A percentile compares a stretch with the other conserved stretches of the same genome.
Evolutionary conservation across 495 filamentous ascomycete genomes (phyloP).

Genomic region (Aspergillus baeticus): DNA sequence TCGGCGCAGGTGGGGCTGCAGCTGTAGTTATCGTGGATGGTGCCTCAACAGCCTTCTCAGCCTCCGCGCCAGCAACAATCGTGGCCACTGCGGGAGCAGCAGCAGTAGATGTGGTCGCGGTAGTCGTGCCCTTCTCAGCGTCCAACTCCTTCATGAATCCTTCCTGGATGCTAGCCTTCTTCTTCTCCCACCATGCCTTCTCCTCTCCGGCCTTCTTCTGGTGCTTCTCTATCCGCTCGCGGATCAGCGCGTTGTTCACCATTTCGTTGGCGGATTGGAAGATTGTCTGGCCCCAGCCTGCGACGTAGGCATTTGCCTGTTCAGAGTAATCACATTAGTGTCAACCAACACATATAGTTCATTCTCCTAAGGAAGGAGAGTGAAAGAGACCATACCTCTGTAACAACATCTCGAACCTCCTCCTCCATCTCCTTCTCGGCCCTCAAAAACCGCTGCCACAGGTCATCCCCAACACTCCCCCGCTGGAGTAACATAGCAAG

Average conservation of each 20-base stretch:
- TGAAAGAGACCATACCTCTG: conserved; percentile 61
- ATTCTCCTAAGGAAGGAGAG: no score
- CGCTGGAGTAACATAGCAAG: conserved; percentile 78
- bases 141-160: conserved; percentile 87
- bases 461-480: conserved; percentile 91
- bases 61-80: conserved; percentile 1
- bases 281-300: conserved; percentile 88
- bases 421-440: conserved; percentile 98
- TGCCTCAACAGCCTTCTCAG: not conserved
- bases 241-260: conserved; percentile 63
- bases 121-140: conserved; percentile 36
- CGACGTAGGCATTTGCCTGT: conserved; percentile 81
- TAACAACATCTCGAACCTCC: conserved; percentile 88
- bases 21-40: conserved; percentile 7
- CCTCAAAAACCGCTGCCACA: conserved; percentile 87
- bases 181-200: conserved; percentile 87
- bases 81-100: conserved; percentile 15
- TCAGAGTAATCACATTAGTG: not conserved
- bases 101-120: conserved; percentile 25
- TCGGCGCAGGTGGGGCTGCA: conserved; percentile 20
- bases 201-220: conserved; percentile 67
- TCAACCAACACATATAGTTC: no score
- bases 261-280: conserved; percentile 94
- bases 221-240: conserved; percentile 60
- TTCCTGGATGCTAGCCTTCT: conserved; percentile 67